These are phyloP conservation scores for Panicum miliaceum DNA, from an alignment of 176 grass and related monocot species.

Conservation along the genomic window DNA sequence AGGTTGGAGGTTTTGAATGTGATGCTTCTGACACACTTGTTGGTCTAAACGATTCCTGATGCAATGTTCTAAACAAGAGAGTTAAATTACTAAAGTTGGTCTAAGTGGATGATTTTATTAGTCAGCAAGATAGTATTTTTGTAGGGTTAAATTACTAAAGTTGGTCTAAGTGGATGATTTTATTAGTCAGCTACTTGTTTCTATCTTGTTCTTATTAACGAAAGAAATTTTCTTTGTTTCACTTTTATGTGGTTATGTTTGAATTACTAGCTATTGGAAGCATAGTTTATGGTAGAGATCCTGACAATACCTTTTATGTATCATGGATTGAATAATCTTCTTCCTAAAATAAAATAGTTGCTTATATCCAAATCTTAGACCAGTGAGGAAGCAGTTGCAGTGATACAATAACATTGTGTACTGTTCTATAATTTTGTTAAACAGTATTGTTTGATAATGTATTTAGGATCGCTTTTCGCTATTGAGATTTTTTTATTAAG, in stretches of 20 bases:
- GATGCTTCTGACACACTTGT: background rate
- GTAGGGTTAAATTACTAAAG: background rate
- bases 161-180: background rate
- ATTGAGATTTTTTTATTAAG: background rate
- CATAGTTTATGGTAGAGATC: background rate
- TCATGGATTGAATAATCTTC: background rate
- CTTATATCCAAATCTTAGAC: background rate
- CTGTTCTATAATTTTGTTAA: background rate
- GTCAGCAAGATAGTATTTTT: no score
- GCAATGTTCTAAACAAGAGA: background rate
- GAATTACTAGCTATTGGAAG: background rate
- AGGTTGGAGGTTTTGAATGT: background rate
- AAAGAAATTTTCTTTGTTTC: background rate
- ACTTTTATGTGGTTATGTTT: slow-evolving; percentile 10
- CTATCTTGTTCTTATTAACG: background rate
- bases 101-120: background rate
- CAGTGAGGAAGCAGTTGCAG: background rate
- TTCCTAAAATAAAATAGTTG: background rate
- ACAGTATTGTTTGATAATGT: slow-evolving; percentile 11
- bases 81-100: background rate
- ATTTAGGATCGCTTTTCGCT: background rate
- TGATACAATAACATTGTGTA: background rate
- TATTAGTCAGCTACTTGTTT: background rate
- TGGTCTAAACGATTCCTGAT: background rate
- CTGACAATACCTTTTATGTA: background rate